Evolutionary conservation across 345 rosid species (phyloP), one percentile per base, ranked within the genome.

Genomic region (Boechera stricta): DNA sequence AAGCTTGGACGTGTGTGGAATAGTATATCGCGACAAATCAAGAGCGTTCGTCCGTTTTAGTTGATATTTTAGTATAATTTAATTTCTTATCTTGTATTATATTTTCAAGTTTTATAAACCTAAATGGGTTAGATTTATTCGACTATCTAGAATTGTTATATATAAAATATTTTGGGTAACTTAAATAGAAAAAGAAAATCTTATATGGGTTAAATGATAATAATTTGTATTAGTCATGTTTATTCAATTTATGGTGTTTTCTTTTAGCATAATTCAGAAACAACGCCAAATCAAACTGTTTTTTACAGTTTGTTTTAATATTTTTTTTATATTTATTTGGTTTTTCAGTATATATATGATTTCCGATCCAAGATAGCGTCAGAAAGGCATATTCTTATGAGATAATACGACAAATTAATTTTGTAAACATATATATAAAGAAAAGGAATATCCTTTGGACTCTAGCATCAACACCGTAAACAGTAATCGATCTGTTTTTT

Each of bases 341-440:
- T 10, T 54, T 6, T 54, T 32, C 21, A 28, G 3, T 28, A 28
- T 28, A 2, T 28, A 28, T 28, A 2, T 2, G 24, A n/a, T 48
- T 56, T 29, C 8, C 9, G 61, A 56, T 56, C 16, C 18, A 51
- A 71, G 58, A 71, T 59, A 21, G 10, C 28, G 62, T 63, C 21
- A 64, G 7, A 18, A 52, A 73, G 39, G 62, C 51, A 73, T 63
- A 16, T 72, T 63, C 32, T 73, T 29, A 8, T 31, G 61, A 62
- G 53, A 49, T 12, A 52, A 62, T 4, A 51, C 18, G 69, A 73
- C 69, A 51, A 51, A 39, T 38, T 38, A 10, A 10, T 71, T 10
- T 45, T 31, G 45, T 59, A 5, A 33, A 51, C 31, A 71, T 24
- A 15, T 52, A 67, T 35, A 52, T 16, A 10, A 33, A 32, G n/a